Percentiles rank a stretch among this genome's conserved stretches.
phyloP scores from a whole-genome alignment of 2,329 filamentous ascomycete species.

The Colletotrichum spaethianum region DNA sequence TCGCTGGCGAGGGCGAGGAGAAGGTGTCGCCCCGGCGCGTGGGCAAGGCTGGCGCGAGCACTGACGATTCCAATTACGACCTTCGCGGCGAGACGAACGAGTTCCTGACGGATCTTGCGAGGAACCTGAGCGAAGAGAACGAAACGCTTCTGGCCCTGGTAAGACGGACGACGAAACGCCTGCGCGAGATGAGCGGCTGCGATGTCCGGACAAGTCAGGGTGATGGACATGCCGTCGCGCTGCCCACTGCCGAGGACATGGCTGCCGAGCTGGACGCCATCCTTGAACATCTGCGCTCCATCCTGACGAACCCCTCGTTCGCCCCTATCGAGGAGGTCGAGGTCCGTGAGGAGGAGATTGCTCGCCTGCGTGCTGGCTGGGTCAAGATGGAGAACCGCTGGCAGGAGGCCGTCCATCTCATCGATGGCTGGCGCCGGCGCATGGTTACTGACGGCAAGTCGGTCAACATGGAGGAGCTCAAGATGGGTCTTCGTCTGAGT shows the following conservation, averaged over 20 bases:
- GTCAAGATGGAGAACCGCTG: constrained; percentile 94
- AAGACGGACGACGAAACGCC: constrained; percentile 76
- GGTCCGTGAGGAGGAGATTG: constrained; percentile 92
- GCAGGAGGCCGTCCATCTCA: constrained; percentile 90
- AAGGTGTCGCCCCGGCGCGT: constrained; percentile 52
- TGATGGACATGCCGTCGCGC: constrained; percentile 48
- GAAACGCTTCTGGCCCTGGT: constrained; percentile 83
- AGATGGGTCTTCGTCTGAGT: constrained; percentile 76
- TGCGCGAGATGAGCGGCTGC: constrained; percentile 79
- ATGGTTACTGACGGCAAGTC: constrained; percentile 80
- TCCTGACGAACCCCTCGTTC: constrained; percentile 96
- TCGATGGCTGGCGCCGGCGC: constrained; percentile 91
- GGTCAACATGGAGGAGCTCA: constrained; percentile 77
- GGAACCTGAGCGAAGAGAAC: constrained; percentile 91
- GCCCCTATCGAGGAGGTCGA: constrained; percentile 96
- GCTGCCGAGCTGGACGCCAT: constrained; percentile 81
- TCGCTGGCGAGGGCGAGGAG: constrained; percentile 67
- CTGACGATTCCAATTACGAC: constrained; percentile 72
- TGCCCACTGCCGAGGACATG: constrained; percentile 73
- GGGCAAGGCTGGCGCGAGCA: constrained; percentile 44
- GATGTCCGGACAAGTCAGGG: constrained; percentile 46
- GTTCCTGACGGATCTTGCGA: constrained; percentile 88
- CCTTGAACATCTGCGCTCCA: constrained; percentile 83
- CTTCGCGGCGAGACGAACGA: constrained; percentile 90
- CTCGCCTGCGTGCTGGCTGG: constrained; percentile 85